phyloP scores from a whole-genome alignment of 2,329 filamentous ascomycete genomes.

The Beauveria varroae region DNA sequence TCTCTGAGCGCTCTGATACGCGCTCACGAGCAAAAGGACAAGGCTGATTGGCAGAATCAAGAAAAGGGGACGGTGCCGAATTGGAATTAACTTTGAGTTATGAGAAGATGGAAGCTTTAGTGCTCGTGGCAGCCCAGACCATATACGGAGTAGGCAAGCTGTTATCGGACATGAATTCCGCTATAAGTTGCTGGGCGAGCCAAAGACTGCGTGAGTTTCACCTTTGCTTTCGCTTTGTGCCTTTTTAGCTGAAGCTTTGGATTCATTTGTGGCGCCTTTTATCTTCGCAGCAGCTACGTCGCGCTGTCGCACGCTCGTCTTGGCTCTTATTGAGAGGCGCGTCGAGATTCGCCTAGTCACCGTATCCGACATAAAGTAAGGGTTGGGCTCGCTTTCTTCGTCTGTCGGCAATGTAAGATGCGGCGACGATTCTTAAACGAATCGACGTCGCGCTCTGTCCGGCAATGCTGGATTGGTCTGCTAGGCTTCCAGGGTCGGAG shows the following conservation, averaged over 20 bases:
- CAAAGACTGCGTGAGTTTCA: not conserved
- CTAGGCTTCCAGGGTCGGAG: too few relatives aligned
- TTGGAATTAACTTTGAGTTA: not conserved
- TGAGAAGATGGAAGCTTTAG: not conserved
- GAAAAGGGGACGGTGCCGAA: not conserved
- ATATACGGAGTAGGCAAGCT: not conserved
- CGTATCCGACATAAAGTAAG: too few relatives aligned
- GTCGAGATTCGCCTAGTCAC: too few relatives aligned
- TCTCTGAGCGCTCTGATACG: slow-evolving; percentile 9
- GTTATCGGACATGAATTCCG: not conserved
- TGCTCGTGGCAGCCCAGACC: not conserved
- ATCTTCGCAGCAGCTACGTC: too few relatives aligned
- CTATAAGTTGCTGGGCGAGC: not conserved
- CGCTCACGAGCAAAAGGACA: not conserved
- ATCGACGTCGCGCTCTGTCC: too few relatives aligned
- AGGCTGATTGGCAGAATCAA: not conserved
- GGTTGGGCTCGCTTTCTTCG: too few relatives aligned
- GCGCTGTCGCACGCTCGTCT: too few relatives aligned
- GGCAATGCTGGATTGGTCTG: too few relatives aligned
- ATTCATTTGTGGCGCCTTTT: not conserved
- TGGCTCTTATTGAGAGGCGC: too few relatives aligned
- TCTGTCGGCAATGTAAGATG: too few relatives aligned
- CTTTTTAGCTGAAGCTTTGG: not conserved
- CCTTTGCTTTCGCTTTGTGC: too few relatives aligned
- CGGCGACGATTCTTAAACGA: too few relatives aligned